These are phyloP conservation scores for Camellia japonica DNA, from an alignment of 148 eudicot species.

Conservation along the genomic window DNA sequence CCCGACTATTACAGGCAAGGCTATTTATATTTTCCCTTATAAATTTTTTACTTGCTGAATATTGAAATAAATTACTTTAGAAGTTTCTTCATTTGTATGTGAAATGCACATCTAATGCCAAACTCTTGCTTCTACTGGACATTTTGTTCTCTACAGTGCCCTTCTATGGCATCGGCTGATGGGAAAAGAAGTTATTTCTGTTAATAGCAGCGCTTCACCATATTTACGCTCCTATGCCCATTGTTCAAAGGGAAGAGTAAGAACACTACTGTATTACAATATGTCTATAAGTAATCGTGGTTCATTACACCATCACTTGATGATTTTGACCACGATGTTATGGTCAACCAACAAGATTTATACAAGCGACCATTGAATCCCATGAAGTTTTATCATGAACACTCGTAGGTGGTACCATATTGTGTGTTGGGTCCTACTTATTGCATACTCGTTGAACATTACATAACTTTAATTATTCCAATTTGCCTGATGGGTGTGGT, in stretches of 20 bases:
- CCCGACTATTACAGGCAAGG: slow-evolving; percentile 86
- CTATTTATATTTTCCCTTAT: not conserved
- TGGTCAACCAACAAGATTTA: not conserved
- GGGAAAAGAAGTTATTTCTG: slow-evolving; percentile 77
- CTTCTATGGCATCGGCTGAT: slow-evolving; percentile 80
- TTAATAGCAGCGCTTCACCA: slow-evolving; percentile 46
- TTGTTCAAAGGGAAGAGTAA: slow-evolving; percentile 78
- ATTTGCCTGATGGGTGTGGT: not conserved
- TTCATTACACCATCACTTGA: not conserved
- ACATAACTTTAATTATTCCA: not conserved
- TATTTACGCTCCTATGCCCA: slow-evolving; percentile 73
- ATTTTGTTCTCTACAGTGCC: slow-evolving; percentile 45
- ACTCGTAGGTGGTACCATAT: not conserved
- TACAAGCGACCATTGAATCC: not conserved
- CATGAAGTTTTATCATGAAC: not conserved
- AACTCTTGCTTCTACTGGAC: slow-evolving; percentile 9
- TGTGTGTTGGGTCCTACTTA: not conserved
- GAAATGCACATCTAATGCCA: not conserved
- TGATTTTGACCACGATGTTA: not conserved
- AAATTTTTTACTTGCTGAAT: not conserved
- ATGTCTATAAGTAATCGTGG: not conserved
- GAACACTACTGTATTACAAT: slow-evolving; percentile 2
- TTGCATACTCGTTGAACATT: not conserved
- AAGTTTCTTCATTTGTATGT: not conserved
- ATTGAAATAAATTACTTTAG: not conserved